Evolutionary conservation across 768 basidiomycete species (phyloP).

Genomic region (Clavulina sp.): DNA sequence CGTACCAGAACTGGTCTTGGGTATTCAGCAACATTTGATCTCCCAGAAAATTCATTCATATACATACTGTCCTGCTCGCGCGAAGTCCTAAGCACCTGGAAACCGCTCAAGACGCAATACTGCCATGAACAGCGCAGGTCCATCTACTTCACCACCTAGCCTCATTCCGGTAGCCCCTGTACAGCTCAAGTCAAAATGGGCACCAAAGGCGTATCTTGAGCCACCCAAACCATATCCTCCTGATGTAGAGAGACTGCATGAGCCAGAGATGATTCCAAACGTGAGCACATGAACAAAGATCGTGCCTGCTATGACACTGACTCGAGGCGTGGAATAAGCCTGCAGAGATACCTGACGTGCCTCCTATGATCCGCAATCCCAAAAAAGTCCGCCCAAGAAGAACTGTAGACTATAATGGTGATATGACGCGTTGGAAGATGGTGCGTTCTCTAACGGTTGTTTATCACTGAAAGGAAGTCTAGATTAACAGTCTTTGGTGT

Average conservation of each 20-base stretch:
- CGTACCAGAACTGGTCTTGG: too few relatives aligned
- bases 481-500: constrained; percentile 1
- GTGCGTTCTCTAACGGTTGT: constrained; percentile 34
- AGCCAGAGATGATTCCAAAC: constrained; percentile 62
- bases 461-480: background rate
- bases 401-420: constrained; percentile 91
- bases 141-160: background rate
- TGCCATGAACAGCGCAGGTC: background rate
- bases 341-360: constrained; percentile 48
- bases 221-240: constrained; percentile 52
- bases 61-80: background rate
- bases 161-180: background rate
- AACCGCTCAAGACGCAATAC: background rate
- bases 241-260: constrained; percentile 58
- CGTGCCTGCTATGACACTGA: too few relatives aligned
- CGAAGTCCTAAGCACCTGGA: background rate
- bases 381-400: constrained; percentile 86
- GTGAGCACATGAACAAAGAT: too few relatives aligned
- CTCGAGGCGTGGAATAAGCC: too few relatives aligned
- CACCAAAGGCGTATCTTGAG: constrained; percentile 47
- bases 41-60: background rate
- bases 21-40: too few relatives aligned
- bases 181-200: constrained; percentile 31
- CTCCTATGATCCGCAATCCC: constrained; percentile 17
- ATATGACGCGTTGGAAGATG: constrained; percentile 68